Evolutionary conservation across 2,329 filamentous ascomycete species (phyloP), one percentile per base, ranked within the genome.

Genomic region (Exophiala calicioides): DNA sequence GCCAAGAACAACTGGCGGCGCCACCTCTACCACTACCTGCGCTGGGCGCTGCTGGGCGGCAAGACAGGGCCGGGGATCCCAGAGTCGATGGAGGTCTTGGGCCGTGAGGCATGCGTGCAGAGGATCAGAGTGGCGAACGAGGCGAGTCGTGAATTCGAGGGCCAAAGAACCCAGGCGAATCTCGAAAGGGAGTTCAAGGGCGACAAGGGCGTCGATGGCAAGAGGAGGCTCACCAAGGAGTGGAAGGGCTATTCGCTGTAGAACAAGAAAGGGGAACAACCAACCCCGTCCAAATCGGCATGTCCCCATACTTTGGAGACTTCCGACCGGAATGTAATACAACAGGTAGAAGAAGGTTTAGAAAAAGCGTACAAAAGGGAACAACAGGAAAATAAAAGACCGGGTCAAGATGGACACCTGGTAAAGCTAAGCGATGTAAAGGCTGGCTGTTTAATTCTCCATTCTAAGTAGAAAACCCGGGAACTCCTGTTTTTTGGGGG

Each of bases 21-120:
- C 42, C 65, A 74, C 39, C 55, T 81, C 3, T 77, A 81, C 63
- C 65, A 73, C 45, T 81, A 78, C 57, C 64, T 84, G 42, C 72
- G 81, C 40, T 77, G 78, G 71, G 78, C 76, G 1, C 53, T 84
- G 18, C 69, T 72, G 2, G 77, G 70, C 30, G 77, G 77, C 2
- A 66, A 66, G 15, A 69, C 73, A 7, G 81, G 81, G 0, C 79
- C 80, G 1, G 68, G 72, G 12, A 72, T 79, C 7, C 72, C 73
- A 1, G 68, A 73, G 29, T 73, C 73, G 2, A 77, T 84, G 76
- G 67, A 61, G 9, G 70, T 81, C 15, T 60, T 84, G 16, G 80
- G 81, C 0, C 71, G 71, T 35, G 65, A 73, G 3, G 76, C 80
- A 58, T 73, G 71, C 7, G 53, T 77, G 15, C 59, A 62, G 36